Evolutionary conservation across 305 asterid genomes (phyloP), one percentile per base, ranked within the genome.

Genomic region (Plantago coronopus): DNA sequence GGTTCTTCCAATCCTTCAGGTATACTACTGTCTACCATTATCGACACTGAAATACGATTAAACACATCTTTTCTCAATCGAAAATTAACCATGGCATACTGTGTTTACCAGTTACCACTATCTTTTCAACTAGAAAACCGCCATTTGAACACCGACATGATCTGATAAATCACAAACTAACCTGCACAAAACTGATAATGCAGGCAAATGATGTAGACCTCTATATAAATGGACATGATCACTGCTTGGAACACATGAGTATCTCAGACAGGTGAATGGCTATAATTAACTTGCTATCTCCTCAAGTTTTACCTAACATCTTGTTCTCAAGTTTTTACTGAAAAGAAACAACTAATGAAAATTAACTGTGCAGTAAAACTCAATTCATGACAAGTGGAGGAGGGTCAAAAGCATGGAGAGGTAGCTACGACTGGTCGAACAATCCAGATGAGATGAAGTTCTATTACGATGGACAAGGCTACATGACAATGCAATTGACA

Each of bases 181-280:
- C n/a, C n/a, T 27, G 34, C 7, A 4, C 34, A 27, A 27, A 34
- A 6, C 2, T 34, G 40, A 34, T 34, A 34, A 3, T 54, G 63
- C 80, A 87, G 95, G 83, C 78, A 57, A 87, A 87, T 54, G 58
- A 71, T 45, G 95, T 80, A 40, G 88, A 82, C 59, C 67, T 87
- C 8, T 87, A 87, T 66, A 62, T 87, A 44, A 87, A 87, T 68
- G 95, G 95, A 21, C 95, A 87, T 21, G 95, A 87, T 51, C 95
- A 87, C 48, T 87, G 95, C 48, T 61, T 84, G 74, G 81, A 87
- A 61, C 94, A 84, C 72, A 77, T 87, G 31, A 77, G 74, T 48
- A 82, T 83, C 37, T 9, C 79, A 0, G 68, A 77, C 69, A 84
- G 95, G 93, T 84, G 77, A 50, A 9, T 10, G 21, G 10, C 16